Evolutionary conservation across 805 yeast genomes (phyloP), one percentile per base, ranked within the genome.

Genomic region (Lachancea waltii): DNA sequence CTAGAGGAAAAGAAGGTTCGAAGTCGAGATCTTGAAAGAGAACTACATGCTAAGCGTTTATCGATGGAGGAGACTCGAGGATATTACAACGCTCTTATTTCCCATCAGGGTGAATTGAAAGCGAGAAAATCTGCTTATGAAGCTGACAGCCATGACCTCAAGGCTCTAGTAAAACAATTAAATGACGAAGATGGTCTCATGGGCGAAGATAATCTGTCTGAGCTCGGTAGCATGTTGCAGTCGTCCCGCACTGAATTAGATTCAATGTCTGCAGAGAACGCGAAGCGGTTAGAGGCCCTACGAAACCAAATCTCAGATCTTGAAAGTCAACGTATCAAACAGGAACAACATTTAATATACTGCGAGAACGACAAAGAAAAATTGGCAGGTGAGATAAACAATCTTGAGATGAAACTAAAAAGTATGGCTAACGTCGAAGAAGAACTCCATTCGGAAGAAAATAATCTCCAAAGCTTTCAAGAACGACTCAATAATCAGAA

Each of bases 51-150:
- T 1, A 32, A 49, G 28, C 66, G 62, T 27, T 37, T 23, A 0
- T 41, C 46, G 2, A 47, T 68, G 3, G 49, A 52, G 3, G 29
- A 25, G 0, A 25, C 53, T 2, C 64, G 77, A 45, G 41, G 44
- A 1, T 46, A 57, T 1, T 63, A 64, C 25, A 68, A 66, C 41
- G 42, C 50, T 1, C 53, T 67, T 7, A 69, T 73, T 1, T 61
- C 75, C 22, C 50, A 63, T 35, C 77, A 75, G 44, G 94, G 90
- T 4, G 69, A 74, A 34, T 58, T 79, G 31, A 64, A 72, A 72
- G 1, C 69, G 67, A 39, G 67, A 16, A 17, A 33, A 21, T 16
- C 29, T 7, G n/a, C 26, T 6, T 23, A 29, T 24, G 11, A n/a
- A 4, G 27, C 25, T 6, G 19, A 11, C 15, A 19, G 13, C 24